A percentile compares a stretch with the other conserved stretches of the same genome.
These are phyloP conservation scores for Brettanomyces custersianus DNA, from an alignment of 805 yeast species.

Conservation along the genomic window DNA sequence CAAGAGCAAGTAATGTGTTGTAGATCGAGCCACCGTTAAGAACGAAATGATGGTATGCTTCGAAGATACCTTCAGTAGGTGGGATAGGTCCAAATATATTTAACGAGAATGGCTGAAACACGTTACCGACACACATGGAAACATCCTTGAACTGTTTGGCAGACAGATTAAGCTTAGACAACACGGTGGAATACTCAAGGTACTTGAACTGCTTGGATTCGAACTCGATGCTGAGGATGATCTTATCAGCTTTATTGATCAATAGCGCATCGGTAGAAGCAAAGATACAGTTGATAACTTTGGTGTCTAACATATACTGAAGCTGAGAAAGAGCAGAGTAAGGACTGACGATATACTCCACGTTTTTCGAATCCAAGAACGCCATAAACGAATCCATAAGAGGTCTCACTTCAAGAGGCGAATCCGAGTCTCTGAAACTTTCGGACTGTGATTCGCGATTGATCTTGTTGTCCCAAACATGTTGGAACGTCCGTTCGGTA, in stretches of 20 bases:
- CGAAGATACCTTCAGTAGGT: constrained; percentile 23
- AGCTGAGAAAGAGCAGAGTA: constrained; percentile 74
- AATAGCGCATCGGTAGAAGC: constrained; percentile 79
- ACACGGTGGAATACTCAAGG: constrained; percentile 48
- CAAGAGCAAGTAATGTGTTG: constrained; percentile 36
- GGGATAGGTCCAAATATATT: constrained; percentile 35
- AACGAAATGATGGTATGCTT: constrained; percentile 24
- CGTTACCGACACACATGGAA: constrained; percentile 71
- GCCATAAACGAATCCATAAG: constrained; percentile 47
- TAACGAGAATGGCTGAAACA: constrained; percentile 58
- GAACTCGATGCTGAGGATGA: constrained; percentile 65
- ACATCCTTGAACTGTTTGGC: constrained; percentile 67
- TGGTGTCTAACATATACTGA: constrained; percentile 52
- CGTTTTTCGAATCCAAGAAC: constrained; percentile 42
- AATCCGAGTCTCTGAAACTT: constrained; percentile 43
- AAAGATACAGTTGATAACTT: constrained; percentile 62
- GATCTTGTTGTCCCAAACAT: constrained; percentile 36
- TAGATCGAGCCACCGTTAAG: constrained; percentile 36
- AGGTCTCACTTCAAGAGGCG: constrained; percentile 41
- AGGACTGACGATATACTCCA: constrained; percentile 75
- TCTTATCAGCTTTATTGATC: constrained; percentile 49
- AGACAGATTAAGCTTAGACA: constrained; percentile 51
- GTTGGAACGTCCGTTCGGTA: constrained; percentile 34
- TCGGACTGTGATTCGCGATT: constrained; percentile 26
- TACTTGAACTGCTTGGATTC: constrained; percentile 57